Evolutionary conservation across 768 basidiomycete species (phyloP).

Genomic region (Lyophyllum atratum): DNA sequence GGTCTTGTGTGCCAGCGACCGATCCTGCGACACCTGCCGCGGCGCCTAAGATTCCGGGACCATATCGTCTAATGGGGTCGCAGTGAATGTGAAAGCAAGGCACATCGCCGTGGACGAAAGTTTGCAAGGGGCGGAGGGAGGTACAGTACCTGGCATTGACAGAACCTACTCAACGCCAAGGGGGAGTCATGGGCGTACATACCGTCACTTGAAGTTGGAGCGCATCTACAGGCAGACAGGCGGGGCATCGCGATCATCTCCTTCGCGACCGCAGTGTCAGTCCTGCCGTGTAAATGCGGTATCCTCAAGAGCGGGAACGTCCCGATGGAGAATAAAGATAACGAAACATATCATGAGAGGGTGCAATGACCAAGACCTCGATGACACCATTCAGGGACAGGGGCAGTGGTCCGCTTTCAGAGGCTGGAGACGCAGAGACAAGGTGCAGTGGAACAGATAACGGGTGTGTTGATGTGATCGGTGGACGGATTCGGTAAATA

Average conservation of each 20-base stretch:
- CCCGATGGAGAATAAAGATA: constrained; percentile 19
- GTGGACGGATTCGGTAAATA: constrained; percentile 4
- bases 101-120: background rate
- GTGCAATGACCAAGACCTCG: constrained; percentile 1
- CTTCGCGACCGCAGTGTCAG: constrained; percentile 3
- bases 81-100: constrained; percentile 3
- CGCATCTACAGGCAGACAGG: background rate
- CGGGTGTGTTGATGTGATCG: constrained; percentile 10
- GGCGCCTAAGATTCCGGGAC: background rate
- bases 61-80: constrained; percentile 1
- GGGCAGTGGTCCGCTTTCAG: constrained; percentile 7
- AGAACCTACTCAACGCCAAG: constrained; percentile 6
- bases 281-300: constrained; percentile 5
- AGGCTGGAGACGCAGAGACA: background rate
- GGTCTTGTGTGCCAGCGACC: background rate
- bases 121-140: constrained; percentile 2
- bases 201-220: background rate
- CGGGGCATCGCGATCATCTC: background rate
- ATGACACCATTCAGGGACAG: constrained; percentile 19
- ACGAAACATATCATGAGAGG: constrained; percentile 13
- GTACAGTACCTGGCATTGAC: constrained; percentile 9
- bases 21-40: background rate
- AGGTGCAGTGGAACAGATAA: background rate
- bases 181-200: background rate
- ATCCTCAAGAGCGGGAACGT: constrained; percentile 10